Base-by-base conservation (phyloP, 192 early-diverging fungal species). In the Geosiphon pyriformis region DNA sequence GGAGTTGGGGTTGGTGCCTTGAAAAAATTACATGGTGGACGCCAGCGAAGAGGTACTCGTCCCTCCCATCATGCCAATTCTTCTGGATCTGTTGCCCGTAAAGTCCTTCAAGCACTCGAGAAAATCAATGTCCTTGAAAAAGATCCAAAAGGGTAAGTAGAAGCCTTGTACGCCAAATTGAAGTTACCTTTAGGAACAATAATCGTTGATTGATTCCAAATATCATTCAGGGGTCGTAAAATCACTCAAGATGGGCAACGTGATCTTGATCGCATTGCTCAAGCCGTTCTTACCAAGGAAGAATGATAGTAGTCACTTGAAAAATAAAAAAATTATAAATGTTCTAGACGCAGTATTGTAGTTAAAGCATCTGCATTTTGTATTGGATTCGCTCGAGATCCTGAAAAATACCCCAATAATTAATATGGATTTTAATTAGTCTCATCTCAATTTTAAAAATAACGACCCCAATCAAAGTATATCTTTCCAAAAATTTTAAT, bases 91-190 rank as follows among this genome's bases (percentile, higher is more conserved):
- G 82, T 96, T 58, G 84, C 87, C 72, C 89, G 97, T 78, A 98
- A 98, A 89, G 89, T 92, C 60, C 81, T 99, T 74, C 97, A 99
- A 84, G 89, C 91, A 62, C 85, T 99, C 65, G 97, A 98, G 89
- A 95, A 98, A 91, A 90, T 99, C 78, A 92, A 90, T 80, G 89
- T 99, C 53, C 79, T 98, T 57, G 92, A 98, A 83, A 84, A 92
- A 86, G 92, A 94, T 78, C 75, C 85, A 72, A 84, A 88, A 78
- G 88, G 89, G 84, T 86, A 84, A 49, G 78, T 22, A 55, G 22
- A n/a, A n/a, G n/a, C n/a, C 2, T 25, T 26, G 55, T 57, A 15
- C 26, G 27, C 6, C 31, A 2, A 65, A 55, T 8, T 50, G 29
- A 17, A 23, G 26, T 49, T 20, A 27, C 3, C 2, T 65, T 54